Base-by-base conservation (phyloP, 1,284 basidiomycete species). In the Marasmius fiardii region DNA sequence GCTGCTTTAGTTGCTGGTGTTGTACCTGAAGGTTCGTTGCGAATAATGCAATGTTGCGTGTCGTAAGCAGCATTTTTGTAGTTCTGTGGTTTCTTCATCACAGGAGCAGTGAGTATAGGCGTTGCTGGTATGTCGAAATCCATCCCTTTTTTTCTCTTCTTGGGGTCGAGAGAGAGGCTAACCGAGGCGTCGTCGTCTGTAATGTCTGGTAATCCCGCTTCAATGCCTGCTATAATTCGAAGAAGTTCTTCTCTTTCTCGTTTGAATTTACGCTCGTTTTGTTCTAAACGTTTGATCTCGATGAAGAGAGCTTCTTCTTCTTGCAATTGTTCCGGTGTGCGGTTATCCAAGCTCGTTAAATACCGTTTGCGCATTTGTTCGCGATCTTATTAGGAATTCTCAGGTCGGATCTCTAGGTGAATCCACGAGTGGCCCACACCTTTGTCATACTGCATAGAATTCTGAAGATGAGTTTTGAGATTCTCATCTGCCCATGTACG, bases 241-340 rank as follows among this genome's bases (percentile, higher is more conserved):
- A 99, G 79, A 26, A 99, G 81, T 47, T 95, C 93, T 61, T 98
- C 95, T 7, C 97, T 80, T 52, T 99, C 95, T 54, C 84, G 83
- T 63, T 90, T 89, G 75, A 97, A 98, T 56, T 82, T 83, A 45
- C 89, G 82, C 69, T 98, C 94, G 63, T 85, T 93, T 72, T 98
- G 96, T 68, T 98, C 95, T 51, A 99, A 81, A 11, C 93, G 85
- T 65, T 96, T 94, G 51, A 97, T 83, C 69, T 99, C 95, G 61
- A 98, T 77, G 72, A 94, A 99, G 0, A 99, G 79, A 3, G 94
- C 92, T 65, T 98, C 95, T 76, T 99, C 97, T 68, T 99, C 96
- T 8, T 88, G 88, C 43, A 98, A 87, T 71, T 98, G 93, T 53
- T 92, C 86, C 1, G 88, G 82, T 0, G 94, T 93, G 10, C 96